phyloP scores from a whole-genome alignment of 2,329 filamentous ascomycete species.

The Trichoderma sp. region DNA sequence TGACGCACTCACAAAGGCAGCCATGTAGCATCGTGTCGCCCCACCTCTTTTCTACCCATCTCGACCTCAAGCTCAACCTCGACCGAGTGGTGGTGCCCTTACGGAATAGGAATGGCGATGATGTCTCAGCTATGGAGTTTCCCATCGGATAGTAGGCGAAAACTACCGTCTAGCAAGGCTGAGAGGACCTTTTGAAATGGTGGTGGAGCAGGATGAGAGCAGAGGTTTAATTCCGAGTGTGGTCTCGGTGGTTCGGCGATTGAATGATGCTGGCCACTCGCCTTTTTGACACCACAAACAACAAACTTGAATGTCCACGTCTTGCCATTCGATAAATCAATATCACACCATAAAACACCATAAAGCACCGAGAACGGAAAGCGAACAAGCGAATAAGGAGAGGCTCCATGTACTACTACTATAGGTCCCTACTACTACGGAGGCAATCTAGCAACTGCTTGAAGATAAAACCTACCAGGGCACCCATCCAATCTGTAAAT shows the following conservation, averaged over 20 bases:
- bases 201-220: background rate
- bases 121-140: background rate
- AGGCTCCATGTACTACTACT: background rate
- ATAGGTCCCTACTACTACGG: background rate
- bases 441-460: background rate
- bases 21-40: background rate
- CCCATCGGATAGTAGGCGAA: background rate
- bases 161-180: background rate
- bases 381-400: background rate
- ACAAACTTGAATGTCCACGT: too few species aligned
- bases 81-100: background rate
- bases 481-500: background rate
- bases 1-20: background rate
- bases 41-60: background rate
- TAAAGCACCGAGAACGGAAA: background rate
- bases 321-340: background rate
- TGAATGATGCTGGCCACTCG: background rate
- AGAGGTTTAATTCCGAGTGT: background rate
- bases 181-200: background rate
- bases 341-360: background rate
- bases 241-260: background rate
- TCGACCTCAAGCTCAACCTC: background rate
- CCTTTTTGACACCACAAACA: background rate
- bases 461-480: background rate
- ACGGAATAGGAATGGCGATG: background rate